Percentiles rank a stretch among this genome's conserved stretches.
Evolutionary conservation across 2,329 filamentous ascomycete species (phyloP).

Genomic region (Dendryphion nanum): DNA sequence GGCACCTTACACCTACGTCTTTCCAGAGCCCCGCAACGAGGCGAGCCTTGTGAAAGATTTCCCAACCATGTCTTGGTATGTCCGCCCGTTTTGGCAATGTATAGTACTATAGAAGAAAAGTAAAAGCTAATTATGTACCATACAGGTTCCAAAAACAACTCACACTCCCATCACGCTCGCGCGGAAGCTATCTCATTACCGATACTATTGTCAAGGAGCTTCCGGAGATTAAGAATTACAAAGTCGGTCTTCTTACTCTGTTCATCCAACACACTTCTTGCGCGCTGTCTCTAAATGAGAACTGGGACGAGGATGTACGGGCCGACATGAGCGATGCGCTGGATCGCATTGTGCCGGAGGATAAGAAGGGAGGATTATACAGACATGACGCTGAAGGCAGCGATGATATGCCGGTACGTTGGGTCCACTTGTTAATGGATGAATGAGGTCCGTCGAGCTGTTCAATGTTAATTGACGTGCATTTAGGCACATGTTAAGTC

Average conservation of each 20-base stretch:
- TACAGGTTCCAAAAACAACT: slow-evolving; percentile 74
- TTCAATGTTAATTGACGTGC: too few relatives aligned
- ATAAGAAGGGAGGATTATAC: slow-evolving; percentile 64
- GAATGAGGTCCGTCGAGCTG: too few relatives aligned
- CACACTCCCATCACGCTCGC: slow-evolving; percentile 70
- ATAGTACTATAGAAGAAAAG: too few relatives aligned
- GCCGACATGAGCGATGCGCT: slow-evolving; percentile 92
- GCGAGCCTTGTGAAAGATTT: slow-evolving; percentile 4
- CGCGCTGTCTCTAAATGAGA: slow-evolving; percentile 90
- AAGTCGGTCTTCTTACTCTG: slow-evolving; percentile 70
- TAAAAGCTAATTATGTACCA: too few relatives aligned
- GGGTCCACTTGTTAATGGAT: too few relatives aligned
- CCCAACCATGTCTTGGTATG: slow-evolving; percentile 30
- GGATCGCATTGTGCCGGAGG: slow-evolving; percentile 84
- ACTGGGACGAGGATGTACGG: slow-evolving; percentile 81
- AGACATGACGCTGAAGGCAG: slow-evolving; percentile 80
- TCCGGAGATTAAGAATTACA: slow-evolving; percentile 80
- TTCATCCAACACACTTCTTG: slow-evolving; percentile 96
- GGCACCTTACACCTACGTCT: slow-evolving; percentile 35
- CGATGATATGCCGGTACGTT: slow-evolving; percentile 87
- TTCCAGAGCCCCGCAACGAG: slow-evolving; percentile 19
- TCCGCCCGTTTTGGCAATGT: too few relatives aligned
- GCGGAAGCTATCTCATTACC: slow-evolving; percentile 89
- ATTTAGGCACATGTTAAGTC: slow-evolving; percentile 90
- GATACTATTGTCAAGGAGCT: slow-evolving; percentile 68